A percentile compares a stretch with the other conserved stretches of the same genome.
phyloP scores from a whole-genome alignment of 2,329 filamentous ascomycete species.

The Fonsecaea nubica region DNA sequence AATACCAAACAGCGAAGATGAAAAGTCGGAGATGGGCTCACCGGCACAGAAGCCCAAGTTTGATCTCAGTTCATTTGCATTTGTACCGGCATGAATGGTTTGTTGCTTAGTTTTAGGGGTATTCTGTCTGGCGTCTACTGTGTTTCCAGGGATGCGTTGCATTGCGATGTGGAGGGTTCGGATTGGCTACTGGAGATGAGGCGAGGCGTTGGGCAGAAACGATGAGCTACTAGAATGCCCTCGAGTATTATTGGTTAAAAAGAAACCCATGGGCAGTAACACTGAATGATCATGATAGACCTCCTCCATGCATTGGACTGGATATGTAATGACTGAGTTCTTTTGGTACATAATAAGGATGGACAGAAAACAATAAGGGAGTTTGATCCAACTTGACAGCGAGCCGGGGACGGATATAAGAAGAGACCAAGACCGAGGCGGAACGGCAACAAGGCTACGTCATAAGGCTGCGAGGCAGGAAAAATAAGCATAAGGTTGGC shows the following conservation, averaged over 20 bases:
- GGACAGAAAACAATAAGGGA: neutral
- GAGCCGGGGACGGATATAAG: neutral
- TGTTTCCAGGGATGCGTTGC: slow-evolving; percentile 1
- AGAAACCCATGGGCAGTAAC: neutral
- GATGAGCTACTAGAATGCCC: slow-evolving; percentile 2
- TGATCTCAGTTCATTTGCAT: slow-evolving; percentile 49
- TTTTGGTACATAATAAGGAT: neutral
- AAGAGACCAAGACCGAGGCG: neutral
- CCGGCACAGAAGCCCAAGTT: slow-evolving; percentile 37
- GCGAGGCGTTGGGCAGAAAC: slow-evolving; percentile 27
- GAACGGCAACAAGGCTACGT: slow-evolving; percentile 13
- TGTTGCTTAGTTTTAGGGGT: slow-evolving; percentile 21
- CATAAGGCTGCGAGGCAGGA: slow-evolving; percentile 10
- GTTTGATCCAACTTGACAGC: neutral
- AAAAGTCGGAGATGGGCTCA: slow-evolving; percentile 34
- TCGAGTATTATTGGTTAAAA: slow-evolving; percentile 27
- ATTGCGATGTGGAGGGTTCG: slow-evolving; percentile 25
- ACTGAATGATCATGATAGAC: slow-evolving; percentile 9
- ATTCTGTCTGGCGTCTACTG: slow-evolving; percentile 23
- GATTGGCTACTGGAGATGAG: slow-evolving; percentile 19
- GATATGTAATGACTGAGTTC: neutral
- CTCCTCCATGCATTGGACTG: neutral
- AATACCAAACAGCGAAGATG: slow-evolving; percentile 58
- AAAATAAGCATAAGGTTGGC: slow-evolving; percentile 10
- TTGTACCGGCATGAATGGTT: slow-evolving; percentile 39